Percentiles rank a stretch among this genome's conserved stretches.
These are phyloP conservation scores for Tolypocladium sp. DNA, from an alignment of 2,329 filamentous ascomycete species.

Conservation along the genomic window DNA sequence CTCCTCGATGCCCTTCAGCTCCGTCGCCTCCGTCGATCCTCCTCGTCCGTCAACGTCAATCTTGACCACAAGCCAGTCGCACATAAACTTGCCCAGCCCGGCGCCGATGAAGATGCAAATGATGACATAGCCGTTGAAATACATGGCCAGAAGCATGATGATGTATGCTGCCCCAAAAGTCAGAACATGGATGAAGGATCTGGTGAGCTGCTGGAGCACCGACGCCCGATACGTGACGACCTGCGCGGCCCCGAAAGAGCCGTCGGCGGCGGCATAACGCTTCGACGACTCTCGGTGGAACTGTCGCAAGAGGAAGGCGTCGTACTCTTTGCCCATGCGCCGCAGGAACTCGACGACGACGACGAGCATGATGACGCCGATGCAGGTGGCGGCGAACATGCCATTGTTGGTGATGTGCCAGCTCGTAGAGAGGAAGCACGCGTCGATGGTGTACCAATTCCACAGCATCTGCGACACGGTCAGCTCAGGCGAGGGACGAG, in stretches of 20 bases:
- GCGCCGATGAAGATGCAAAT: conserved; percentile 61
- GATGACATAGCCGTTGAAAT: conserved; percentile 64
- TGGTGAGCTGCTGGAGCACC: conserved; percentile 53
- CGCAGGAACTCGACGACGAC: conserved; percentile 63
- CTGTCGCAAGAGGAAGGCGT: conserved; percentile 51
- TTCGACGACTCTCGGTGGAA: conserved; percentile 22
- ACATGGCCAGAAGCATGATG: conserved; percentile 60
- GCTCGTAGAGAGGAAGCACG: conserved; percentile 59
- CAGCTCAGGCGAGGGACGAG: neutral
- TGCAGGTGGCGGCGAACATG: conserved; percentile 72
- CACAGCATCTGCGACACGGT: conserved; percentile 54
- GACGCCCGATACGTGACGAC: conserved; percentile 41
- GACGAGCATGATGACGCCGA: conserved; percentile 65
- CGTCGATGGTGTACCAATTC: conserved; percentile 67
- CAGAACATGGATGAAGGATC: conserved; percentile 56
- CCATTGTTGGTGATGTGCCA: conserved; percentile 65
- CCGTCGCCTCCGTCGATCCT: conserved; percentile 10
- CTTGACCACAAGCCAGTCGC: conserved; percentile 39
- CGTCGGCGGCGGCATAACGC: conserved; percentile 10
- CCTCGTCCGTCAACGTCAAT: conserved; percentile 22
- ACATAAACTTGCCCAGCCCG: conserved; percentile 43
- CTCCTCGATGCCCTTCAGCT: conserved; percentile 29
- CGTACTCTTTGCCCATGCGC: conserved; percentile 62
- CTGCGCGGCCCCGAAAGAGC: conserved; percentile 8
- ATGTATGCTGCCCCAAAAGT: conserved; percentile 71